phyloP scores from a whole-genome alignment of 345 rosid species.

The Salix dunnii region DNA sequence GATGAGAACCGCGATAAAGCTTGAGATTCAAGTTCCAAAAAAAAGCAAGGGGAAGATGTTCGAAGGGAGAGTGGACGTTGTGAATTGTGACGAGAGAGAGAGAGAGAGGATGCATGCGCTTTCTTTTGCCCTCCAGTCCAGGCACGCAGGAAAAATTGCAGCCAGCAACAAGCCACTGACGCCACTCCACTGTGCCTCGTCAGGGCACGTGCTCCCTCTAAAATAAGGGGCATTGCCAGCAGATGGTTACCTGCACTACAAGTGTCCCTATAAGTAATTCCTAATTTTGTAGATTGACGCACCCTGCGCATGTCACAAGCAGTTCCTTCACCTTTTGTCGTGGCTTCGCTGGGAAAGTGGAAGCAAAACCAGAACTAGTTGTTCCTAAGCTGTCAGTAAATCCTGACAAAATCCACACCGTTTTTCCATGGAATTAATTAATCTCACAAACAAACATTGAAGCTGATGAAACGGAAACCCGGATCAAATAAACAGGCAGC shows the following conservation, averaged over 20 bases:
- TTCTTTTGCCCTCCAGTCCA: neutral
- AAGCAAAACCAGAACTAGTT: neutral
- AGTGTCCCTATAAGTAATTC: neutral
- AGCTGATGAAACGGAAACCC: neutral
- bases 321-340: no score
- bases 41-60: no score
- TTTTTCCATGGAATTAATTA: neutral
- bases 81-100: neutral
- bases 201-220: conserved; percentile 5
- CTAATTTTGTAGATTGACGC: neutral
- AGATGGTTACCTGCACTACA: neutral
- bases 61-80: neutral
- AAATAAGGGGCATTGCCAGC: neutral
- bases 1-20: no score
- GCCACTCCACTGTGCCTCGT: neutral
- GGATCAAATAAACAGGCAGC: neutral
- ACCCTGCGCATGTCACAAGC: neutral
- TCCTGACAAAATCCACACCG: neutral
- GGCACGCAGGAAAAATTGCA: neutral
- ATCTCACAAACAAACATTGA: neutral
- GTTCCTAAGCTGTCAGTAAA: neutral
- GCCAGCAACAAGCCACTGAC: neutral
- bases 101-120: neutral
- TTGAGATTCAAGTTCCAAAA: no score
- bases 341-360: neutral